Evolutionary conservation across 768 basidiomycete species (phyloP), one percentile per base, ranked within the genome.

Genomic region (Lepiota brunneoincarnata): DNA sequence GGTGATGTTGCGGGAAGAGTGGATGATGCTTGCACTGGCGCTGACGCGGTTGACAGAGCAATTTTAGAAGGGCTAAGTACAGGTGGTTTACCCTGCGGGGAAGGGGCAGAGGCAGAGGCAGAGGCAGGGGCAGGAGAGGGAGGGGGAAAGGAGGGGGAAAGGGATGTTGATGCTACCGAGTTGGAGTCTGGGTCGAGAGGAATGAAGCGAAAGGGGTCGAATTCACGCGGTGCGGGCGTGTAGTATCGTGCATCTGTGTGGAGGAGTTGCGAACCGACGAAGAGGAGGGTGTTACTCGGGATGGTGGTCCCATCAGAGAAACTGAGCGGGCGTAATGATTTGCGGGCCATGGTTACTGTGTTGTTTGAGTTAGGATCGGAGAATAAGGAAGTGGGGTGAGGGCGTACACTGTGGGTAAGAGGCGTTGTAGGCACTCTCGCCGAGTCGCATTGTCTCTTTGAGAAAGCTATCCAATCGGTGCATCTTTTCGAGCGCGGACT

Each of bases 381-480:
- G 43, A 41, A 43, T 4, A 23, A 36, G 17, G 35, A 23, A 17
- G 17, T 7, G 9, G 24, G 4, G 11, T 9, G 4, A 31, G 31
- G 31, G 31, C 21, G 9, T 9, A 47, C 52, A 36, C 46, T 45
- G 34, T 23, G 24, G 44, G 23, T 14, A 37, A 15, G 3, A 59
- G 61, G 41, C 42, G 64, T 65, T 28, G 2, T 58, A 58, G 24
- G 63, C 57, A 28, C 71, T 57, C 3, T 64, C 68, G 40, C 58
- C 63, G 31, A 73, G 23, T 4, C 76, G 64, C 64, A 72, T 67
- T 4, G 69, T 66, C 59, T 79, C 78, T 56, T 71, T 75, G 15
- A 82, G 45, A 57, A 81, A 78, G 56, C 78, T 78, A 50, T 81
- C 79, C 4, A 77, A 39, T 57, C 67, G 71, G 43, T 56, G 63